These are phyloP conservation scores for Backusella westeae DNA, from an alignment of 192 early-diverging fungal genomes.

Conservation along the genomic window DNA sequence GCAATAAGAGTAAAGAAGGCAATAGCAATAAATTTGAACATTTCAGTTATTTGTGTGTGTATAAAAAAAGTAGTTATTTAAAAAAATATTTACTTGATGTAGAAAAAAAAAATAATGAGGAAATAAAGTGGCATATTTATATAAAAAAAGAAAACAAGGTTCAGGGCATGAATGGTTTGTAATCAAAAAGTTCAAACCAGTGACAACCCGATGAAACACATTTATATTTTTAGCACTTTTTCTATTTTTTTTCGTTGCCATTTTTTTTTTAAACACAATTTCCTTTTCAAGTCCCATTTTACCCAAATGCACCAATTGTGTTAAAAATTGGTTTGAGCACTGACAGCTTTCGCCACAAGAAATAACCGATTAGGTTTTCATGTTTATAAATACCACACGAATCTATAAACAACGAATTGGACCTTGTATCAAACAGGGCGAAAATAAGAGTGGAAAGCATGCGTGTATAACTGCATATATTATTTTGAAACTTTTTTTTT, in stretches of 20 bases:
- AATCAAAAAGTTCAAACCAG: neutral
- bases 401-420: neutral
- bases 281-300: neutral
- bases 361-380: neutral
- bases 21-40: constrained; percentile 4
- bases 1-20: neutral
- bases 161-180: neutral
- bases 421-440: neutral
- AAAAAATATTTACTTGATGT: neutral
- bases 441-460: neutral
- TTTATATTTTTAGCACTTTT: neutral
- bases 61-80: neutral
- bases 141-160: neutral
- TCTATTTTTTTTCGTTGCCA: neutral
- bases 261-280: neutral
- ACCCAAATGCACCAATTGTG: constrained; percentile 4
- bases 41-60: neutral
- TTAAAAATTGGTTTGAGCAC: neutral
- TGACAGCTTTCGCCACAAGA: neutral
- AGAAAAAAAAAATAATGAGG: neutral
- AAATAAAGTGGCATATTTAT: neutral
- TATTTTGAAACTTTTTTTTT: neutral
- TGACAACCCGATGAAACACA: neutral
- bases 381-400: neutral
- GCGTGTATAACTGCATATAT: neutral